A percentile compares a stretch with the other conserved stretches of the same genome.
Evolutionary conservation across 495 filamentous ascomycete genomes (phyloP).

Genomic region (Tuber melanosporum): DNA sequence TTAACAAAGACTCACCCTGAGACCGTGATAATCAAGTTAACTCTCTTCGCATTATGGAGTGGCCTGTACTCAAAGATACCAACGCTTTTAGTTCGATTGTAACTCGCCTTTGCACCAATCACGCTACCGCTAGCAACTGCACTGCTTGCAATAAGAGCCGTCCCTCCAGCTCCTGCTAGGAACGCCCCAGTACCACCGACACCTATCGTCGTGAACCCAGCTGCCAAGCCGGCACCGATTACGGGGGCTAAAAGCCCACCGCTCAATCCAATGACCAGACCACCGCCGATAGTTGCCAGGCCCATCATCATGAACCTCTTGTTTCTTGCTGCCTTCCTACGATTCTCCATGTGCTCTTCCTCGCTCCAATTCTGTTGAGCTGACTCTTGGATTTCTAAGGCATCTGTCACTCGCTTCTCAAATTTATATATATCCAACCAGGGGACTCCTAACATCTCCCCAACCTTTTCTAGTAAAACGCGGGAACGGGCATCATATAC

Average conservation of each 20-base stretch:
- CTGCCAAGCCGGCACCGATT: conserved; percentile 90
- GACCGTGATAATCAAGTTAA: conserved; percentile 92
- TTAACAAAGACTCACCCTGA: conserved; percentile 52
- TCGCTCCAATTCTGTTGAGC: conserved; percentile 97
- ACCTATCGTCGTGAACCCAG: conserved; percentile 91
- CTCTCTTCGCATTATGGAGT: conserved; percentile 92
- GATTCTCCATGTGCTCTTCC: conserved; percentile 83
- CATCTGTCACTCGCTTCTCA: conserved; percentile 95
- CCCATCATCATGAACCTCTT: conserved; percentile 90
- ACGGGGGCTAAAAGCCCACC: conserved; percentile 87
- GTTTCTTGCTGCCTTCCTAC: conserved; percentile 72
- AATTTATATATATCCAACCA: conserved; percentile 95
- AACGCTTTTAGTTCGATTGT: conserved; percentile 80
- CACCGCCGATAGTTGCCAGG: conserved; percentile 89
- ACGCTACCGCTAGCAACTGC: conserved; percentile 80
- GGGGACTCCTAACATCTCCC: conserved; percentile 66
- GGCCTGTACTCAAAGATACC: conserved; percentile 95
- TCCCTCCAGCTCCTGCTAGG: conserved; percentile 83
- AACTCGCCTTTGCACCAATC: conserved; percentile 77
- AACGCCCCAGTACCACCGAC: conserved; percentile 83
- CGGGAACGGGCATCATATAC: conserved; percentile 88
- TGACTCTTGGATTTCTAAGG: conserved; percentile 90
- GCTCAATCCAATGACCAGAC: conserved; percentile 90
- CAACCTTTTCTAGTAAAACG: conserved; percentile 75
- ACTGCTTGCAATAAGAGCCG: conserved; percentile 84